Evolutionary conservation across 306 rosid species (phyloP).

Genomic region (Citrullus colocynthis): DNA sequence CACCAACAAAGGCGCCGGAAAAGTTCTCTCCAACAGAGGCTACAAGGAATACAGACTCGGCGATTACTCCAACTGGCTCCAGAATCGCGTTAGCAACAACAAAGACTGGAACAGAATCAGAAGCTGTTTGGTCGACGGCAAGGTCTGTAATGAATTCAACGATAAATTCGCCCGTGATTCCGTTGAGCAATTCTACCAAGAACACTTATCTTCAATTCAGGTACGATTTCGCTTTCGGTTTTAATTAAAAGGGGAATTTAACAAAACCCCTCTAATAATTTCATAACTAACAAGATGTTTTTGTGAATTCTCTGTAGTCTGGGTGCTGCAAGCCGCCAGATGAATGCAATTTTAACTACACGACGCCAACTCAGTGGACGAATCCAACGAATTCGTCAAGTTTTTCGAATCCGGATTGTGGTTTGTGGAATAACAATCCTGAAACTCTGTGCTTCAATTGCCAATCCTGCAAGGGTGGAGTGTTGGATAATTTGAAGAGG

Average conservation of each 20-base stretch:
- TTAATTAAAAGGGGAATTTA: too few species aligned
- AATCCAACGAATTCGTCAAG: background rate
- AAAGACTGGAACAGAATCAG: constrained; percentile 49
- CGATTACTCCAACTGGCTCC: constrained; percentile 76
- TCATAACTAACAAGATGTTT: background rate
- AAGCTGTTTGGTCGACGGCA: constrained; percentile 45
- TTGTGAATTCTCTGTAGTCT: constrained; percentile 25
- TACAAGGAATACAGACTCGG: constrained; percentile 71
- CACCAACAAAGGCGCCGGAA: constrained; percentile 59
- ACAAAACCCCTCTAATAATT: background rate
- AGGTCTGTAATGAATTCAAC: constrained; percentile 27
- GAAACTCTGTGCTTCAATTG: constrained; percentile 50
- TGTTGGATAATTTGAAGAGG: constrained; percentile 49
- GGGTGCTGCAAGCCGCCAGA: constrained; percentile 81
- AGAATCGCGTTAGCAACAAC: constrained; percentile 38
- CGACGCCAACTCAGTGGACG: constrained; percentile 32
- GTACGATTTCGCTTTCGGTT: constrained; percentile 13
- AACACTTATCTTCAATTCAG: constrained; percentile 53
- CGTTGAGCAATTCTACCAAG: constrained; percentile 7
- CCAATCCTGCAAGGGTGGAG: constrained; percentile 74
- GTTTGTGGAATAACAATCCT: constrained; percentile 32
- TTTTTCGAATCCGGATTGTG: constrained; percentile 31
- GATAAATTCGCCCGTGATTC: constrained; percentile 8
- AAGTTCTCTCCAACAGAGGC: constrained; percentile 25
- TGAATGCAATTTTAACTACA: constrained; percentile 30